These are phyloP conservation scores for Cucurbita argyrosperma DNA, from an alignment of 306 rosid genomes.

Conservation along the genomic window DNA sequence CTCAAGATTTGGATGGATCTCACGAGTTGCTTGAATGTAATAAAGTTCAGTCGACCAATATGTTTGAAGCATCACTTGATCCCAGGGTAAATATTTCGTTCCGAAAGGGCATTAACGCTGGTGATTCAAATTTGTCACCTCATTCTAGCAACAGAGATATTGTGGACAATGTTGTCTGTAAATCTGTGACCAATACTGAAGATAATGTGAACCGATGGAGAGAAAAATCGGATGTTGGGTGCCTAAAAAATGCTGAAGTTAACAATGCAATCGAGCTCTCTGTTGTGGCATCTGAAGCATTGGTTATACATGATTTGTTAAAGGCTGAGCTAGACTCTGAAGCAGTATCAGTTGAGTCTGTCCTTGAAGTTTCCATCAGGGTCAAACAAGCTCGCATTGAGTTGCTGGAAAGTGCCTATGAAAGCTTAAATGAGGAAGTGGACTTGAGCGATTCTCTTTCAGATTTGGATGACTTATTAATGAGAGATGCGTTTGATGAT, in stretches of 20 bases:
- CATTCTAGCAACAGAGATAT: constrained; percentile 15
- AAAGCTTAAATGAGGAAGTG: constrained; percentile 22
- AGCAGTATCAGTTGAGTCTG: constrained; percentile 25
- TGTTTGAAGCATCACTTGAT: constrained; percentile 20
- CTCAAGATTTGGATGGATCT: constrained; percentile 32
- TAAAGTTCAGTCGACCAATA: constrained; percentile 17
- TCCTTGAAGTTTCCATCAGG: constrained; percentile 64
- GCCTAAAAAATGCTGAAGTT: constrained; percentile 27
- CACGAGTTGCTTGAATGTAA: constrained; percentile 15
- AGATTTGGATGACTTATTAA: constrained; percentile 57
- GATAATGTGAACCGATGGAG: constrained; percentile 15
- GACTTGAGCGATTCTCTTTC: constrained; percentile 51
- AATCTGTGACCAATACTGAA: constrained; percentile 16
- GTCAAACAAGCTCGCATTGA: constrained; percentile 60
- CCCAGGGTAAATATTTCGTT: constrained; percentile 19
- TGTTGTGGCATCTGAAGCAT: constrained; percentile 78
- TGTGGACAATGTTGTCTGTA: constrained; percentile 12
- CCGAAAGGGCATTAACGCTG: not conserved
- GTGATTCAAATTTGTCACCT: constrained; percentile 19
- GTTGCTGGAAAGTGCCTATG: constrained; percentile 26
- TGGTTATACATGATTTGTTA: constrained; percentile 57
- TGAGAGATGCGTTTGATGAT: constrained; percentile 67
- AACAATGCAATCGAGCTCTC: constrained; percentile 57
- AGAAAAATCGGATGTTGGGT: constrained; percentile 18
- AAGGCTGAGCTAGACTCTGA: constrained; percentile 27